Evolutionary conservation across 768 basidiomycete genomes (phyloP).

Genomic region (Lentinula sp.): DNA sequence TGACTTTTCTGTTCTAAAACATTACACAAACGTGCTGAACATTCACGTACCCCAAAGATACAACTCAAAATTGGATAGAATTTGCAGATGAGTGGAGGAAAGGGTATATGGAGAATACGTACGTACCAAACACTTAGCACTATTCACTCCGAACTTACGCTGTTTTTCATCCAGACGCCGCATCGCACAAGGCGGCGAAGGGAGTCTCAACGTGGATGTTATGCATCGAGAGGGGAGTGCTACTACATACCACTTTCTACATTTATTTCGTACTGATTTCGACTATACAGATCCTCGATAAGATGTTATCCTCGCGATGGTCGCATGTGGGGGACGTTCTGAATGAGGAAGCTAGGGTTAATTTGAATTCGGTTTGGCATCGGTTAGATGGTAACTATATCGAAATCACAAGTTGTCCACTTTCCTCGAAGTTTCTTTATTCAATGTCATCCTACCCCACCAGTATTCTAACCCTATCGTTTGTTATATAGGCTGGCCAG

Average conservation of each 20-base stretch:
- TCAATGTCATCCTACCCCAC: neutral
- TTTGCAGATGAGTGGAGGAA: slow-evolving; percentile 55
- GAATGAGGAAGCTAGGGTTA: slow-evolving; percentile 33
- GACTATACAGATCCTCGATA: slow-evolving; percentile 39
- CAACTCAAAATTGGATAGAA: slow-evolving; percentile 30
- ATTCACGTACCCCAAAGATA: neutral
- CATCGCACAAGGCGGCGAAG: slow-evolving; percentile 39
- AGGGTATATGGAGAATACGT: slow-evolving; percentile 45
- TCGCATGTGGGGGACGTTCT: slow-evolving; percentile 36
- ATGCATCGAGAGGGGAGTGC: slow-evolving; percentile 46
- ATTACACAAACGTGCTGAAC: too few relatives aligned
- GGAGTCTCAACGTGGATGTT: slow-evolving; percentile 45
- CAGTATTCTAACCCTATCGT: too few relatives aligned
- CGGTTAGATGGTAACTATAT: slow-evolving; percentile 35
- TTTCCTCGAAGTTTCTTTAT: neutral
- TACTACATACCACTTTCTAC: neutral
- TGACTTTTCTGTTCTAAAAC: too few relatives aligned
- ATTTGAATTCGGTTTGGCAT: slow-evolving; percentile 55
- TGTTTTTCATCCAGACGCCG: slow-evolving; percentile 22
- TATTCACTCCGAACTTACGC: neutral
- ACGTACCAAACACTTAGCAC: neutral
- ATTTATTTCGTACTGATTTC: neutral
- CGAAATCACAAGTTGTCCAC: neutral
- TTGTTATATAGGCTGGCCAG: slow-evolving; percentile 46
- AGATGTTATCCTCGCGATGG: slow-evolving; percentile 49